Evolutionary conservation across 1,284 basidiomycete species (phyloP), one percentile per base, ranked within the genome.

Genomic region (Tylopilus sp.): DNA sequence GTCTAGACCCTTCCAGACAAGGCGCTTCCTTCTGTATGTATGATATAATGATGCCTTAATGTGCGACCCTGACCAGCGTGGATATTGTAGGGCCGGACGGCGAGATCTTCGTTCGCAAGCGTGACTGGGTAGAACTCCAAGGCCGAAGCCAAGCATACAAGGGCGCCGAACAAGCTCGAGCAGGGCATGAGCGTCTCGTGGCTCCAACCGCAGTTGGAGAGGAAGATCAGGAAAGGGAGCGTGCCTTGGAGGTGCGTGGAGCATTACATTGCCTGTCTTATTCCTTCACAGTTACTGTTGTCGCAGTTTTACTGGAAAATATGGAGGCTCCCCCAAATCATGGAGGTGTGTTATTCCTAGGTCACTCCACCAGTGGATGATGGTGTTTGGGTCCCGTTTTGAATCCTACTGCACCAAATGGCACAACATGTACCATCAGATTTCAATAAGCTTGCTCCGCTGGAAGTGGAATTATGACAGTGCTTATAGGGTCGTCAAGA

Each of bases 381-480:
- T 50, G 18, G 43, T 37, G 19, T 44, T 19, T 40, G 15, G n/a
- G 11, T 8, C 9, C 25, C 16, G 6, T 15, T 6, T 11, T 2
- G 21, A 23, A 23, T 23, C 23, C 9, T 19, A 10, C 19, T 13
- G 6, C 7, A 12, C 13, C 42, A 6, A 30, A n/a, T 33, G 26
- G 6, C 18, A 19, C 26, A 23, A 40, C 19, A 1, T 35, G 29
- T 31, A 21, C 39, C 49, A 15, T 26, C 46, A 77, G 74, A 57
- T 72, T 23, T 73, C 69, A 25, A 56, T 53, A 16, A 35, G 41
- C 10, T 42, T 78, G 25, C 36, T 59, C 28, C 29, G 48, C 6
- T 76, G 76, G 76, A 69, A 61, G 46, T 10, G 33, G 15, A 4
- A 13, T 0, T 66, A 68, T 38, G 57, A 66, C 13, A 12, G 8